Base-by-base conservation (phyloP, 148 eudicot genomes). In the Polygonum maritimum region DNA sequence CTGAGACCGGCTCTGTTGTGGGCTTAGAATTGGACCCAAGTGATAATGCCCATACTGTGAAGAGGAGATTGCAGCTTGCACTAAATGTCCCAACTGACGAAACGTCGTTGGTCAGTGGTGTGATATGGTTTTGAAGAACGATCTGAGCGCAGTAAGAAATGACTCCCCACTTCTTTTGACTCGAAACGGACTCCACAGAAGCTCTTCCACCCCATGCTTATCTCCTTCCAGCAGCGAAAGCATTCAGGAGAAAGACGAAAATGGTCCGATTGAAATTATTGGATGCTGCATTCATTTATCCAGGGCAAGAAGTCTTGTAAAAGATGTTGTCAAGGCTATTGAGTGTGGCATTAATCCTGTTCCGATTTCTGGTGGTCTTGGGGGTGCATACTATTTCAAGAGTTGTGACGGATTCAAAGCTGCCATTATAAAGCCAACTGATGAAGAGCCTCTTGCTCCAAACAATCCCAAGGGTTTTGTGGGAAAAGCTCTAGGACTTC, bases 201-300 rank as follows among this genome's bases (percentile, higher is more conserved):
- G 87, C 84, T 81, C 87, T 35, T 84, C 87, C n/a, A 79, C 84
- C 0, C 87, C 87, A 26, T 84, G 87, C 77, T 77, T 84, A 19
- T 79, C 84, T 6, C 87, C 87, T 41, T 21, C 62, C 3, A 77
- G 78, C 2, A 69, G 55, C 16, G 84, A 81, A n/a, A 44, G 9
- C 9, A 3, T 58, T 14, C 77, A 84, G 36, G 76, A 77, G 36
- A 44, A 52, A 35, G 82, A 81, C 62, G 48, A 70, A 41, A 81
- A 82, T 74, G 80, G 82, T 55, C 79, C 76, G 10, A 78, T 84
- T 36, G 87, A 84, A 76, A 82, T 84, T 48, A 60, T 84, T 38
- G 87, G 87, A 2, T 63, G 75, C 70, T 77, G 84, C 14, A 65
- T 40, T 72, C 82, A 76, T 47, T 76, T 81, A 9, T 38, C 65